Evolutionary conservation across 257 asterid species (phyloP), one percentile per base, ranked within the genome.

Genomic region (Asclepias syriaca): DNA sequence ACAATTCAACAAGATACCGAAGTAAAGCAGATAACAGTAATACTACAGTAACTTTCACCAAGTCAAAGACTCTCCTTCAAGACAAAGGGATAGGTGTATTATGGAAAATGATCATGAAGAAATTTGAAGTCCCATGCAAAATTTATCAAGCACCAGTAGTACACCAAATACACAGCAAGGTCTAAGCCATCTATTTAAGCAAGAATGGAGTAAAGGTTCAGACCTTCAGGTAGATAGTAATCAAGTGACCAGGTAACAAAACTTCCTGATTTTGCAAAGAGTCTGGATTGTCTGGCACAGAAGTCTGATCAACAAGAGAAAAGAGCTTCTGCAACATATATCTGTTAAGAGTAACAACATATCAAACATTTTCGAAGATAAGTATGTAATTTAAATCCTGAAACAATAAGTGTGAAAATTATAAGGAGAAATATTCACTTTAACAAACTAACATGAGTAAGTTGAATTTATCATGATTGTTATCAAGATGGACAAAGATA

Each of bases 281-380:
- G 84, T 95, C 99, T 64, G 95, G 88, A 58, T 95, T 95, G 84
- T 95, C 99, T 5, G 85, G 95, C 59, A 87, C 86, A 69, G 99
- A 95, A 74, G 98, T 95, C 83, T 90, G 96, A 85, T 95, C 99
- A 72, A 90, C 87, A 3, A 95, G 87, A 80, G 99, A 95, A 75
- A 95, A 95, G 79, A 95, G 87, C 86, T 95, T 95, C 98, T 92
- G 98, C 89, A 95, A 82, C 99, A 95, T 87, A 76, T 88, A 88
- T 84, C 99, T 94, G 78, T 58, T 27, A 32, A 66, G 43, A 8
- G 55, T 16, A 65, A 21, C 19, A 12, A 21, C 19, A 12, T 10
- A 10, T 65, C 49, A 65, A 12, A 5, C 16, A 32, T 16, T 34
- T 63, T 32, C 18, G 6, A 18, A 63, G 48, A 63, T 34, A 63